These are phyloP conservation scores for Glaciozyma martinii DNA, from an alignment of 768 basidiomycete genomes.

Conservation along the genomic window DNA sequence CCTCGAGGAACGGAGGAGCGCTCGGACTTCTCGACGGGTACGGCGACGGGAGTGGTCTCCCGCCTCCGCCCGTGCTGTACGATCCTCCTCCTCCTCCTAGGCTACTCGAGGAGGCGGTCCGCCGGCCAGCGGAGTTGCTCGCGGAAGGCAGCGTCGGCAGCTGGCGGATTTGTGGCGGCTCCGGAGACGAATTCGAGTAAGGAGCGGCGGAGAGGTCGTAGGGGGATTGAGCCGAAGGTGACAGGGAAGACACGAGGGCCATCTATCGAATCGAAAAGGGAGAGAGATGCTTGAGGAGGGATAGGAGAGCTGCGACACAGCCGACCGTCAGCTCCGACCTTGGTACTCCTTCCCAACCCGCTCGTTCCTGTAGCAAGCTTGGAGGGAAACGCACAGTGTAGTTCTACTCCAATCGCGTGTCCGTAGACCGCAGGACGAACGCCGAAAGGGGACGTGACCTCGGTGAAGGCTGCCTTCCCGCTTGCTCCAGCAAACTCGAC, in stretches of 20 bases:
- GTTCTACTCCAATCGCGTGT: too few species aligned
- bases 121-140: background rate
- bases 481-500: too few species aligned
- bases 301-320: too few species aligned
- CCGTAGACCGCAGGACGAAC: too few species aligned
- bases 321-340: background rate
- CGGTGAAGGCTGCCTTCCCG: too few species aligned
- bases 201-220: slow-evolving; percentile 3
- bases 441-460: too few species aligned
- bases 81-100: background rate
- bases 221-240: slow-evolving; percentile 1
- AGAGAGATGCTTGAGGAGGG: background rate
- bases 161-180: background rate
- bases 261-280: slow-evolving; percentile 2
- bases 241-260: slow-evolving; percentile 20
- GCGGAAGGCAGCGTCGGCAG: slow-evolving; percentile 3
- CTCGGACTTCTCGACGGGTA: background rate
- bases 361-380: too few species aligned
- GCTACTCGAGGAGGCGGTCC: background rate
- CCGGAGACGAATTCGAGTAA: background rate
- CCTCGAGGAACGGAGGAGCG: slow-evolving; percentile 1
- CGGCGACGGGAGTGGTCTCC: background rate
- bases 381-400: too few species aligned
- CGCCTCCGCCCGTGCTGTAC: background rate
- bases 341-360: too few species aligned